Conservation (phyloP, 2,329 filamentous ascomycete genomes). For the Lasiodiplodia sp. region DNA sequence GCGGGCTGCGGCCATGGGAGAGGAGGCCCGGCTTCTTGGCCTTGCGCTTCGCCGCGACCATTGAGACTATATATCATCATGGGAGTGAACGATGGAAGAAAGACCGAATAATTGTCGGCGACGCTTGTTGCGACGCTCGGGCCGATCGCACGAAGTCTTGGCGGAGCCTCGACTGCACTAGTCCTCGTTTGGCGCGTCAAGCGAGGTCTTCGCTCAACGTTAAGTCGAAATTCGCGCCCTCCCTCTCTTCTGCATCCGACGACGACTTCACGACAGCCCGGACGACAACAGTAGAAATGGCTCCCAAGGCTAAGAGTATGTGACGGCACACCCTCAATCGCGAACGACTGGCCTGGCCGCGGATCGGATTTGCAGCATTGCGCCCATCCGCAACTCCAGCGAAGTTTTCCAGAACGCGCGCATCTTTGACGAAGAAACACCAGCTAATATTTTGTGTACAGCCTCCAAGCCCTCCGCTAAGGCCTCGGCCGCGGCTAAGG, state of each 20-base stretch:
- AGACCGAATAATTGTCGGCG: background rate
- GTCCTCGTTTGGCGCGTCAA: constrained; percentile 3
- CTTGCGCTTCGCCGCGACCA: constrained; percentile 30
- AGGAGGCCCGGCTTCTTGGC: constrained; percentile 38
- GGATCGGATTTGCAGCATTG: constrained; percentile 19
- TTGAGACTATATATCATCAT: constrained; percentile 23
- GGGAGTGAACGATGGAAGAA: background rate
- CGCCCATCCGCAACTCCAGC: constrained; percentile 26
- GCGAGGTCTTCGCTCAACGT: constrained; percentile 21
- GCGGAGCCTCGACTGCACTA: background rate
- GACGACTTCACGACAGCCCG: constrained; percentile 39
- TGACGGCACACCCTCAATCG: constrained; percentile 23
- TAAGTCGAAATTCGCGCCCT: constrained; percentile 23
- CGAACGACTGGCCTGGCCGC: constrained; percentile 14
- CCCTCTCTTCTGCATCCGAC: constrained; percentile 30
- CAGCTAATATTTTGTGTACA: constrained; percentile 42
- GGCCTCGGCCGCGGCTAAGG: constrained; percentile 93
- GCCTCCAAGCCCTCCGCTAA: constrained; percentile 72
- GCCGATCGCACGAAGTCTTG: constrained; percentile 11
- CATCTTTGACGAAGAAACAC: constrained; percentile 22
- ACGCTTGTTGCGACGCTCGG: background rate
- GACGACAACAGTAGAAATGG: constrained; percentile 48
- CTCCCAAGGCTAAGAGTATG: constrained; percentile 47
- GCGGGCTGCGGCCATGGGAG: constrained; percentile 44
- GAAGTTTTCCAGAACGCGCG: constrained; percentile 25